A percentile compares a stretch with the other conserved stretches of the same genome.
Conservation (phyloP, 805 yeast genomes). For the Vanderwaltozyma yarrowii region DNA sequence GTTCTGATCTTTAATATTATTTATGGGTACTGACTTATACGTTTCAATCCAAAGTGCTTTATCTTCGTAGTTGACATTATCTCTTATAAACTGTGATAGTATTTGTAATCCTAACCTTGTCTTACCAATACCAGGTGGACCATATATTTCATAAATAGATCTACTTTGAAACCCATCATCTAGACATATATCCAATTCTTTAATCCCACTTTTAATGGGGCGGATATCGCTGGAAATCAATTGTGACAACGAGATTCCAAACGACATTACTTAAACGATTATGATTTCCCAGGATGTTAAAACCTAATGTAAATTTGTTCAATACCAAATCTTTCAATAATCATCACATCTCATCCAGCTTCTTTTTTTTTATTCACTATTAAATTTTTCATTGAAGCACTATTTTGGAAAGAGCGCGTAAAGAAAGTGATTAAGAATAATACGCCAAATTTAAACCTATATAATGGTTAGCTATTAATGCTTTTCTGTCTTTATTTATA, state of each 20-base stretch:
- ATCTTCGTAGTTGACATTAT: conserved; percentile 5
- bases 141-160: conserved; percentile 26
- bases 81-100: conserved; percentile 4
- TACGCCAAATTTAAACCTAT: too few species aligned
- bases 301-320: too few species aligned
- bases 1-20: background rate
- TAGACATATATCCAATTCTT: conserved; percentile 14
- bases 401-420: too few species aligned
- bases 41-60: conserved; percentile 24
- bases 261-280: conserved; percentile 14
- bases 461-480: too few species aligned
- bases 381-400: too few species aligned
- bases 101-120: conserved; percentile 18
- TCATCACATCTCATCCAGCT: background rate
- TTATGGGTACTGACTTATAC: conserved; percentile 8
- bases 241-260: conserved; percentile 28
- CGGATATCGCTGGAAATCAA: conserved; percentile 17
- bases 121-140: conserved; percentile 28
- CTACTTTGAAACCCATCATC: conserved; percentile 21
- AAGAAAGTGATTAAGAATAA: too few species aligned
- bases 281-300: too few species aligned
- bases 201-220: conserved; percentile 18
- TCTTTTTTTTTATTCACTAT: too few species aligned
- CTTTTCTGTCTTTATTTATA: too few species aligned
- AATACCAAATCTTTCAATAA: too few species aligned